Evolutionary conservation across 495 filamentous ascomycete genomes (phyloP).

Genomic region (Daldinia concentrica): DNA sequence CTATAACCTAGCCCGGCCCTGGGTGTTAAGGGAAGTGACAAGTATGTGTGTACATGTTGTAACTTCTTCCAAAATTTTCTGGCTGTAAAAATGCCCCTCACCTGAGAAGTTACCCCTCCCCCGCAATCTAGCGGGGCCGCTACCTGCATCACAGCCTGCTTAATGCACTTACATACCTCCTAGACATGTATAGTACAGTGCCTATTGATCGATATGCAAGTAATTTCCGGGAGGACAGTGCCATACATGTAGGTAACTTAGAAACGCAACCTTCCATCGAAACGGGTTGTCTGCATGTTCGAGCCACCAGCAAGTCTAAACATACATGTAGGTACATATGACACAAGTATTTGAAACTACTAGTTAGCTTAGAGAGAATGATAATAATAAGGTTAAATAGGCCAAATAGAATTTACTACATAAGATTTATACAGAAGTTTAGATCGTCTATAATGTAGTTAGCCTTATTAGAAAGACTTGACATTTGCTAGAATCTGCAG

Average conservation of each 20-base stretch:
- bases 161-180: slow-evolving; percentile 4
- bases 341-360: too few species aligned
- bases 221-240: neutral
- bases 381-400: too few species aligned
- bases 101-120: slow-evolving; percentile 49
- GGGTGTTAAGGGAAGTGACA: slow-evolving; percentile 8
- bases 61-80: slow-evolving; percentile 25
- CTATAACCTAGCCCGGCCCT: slow-evolving; percentile 1
- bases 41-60: slow-evolving; percentile 18
- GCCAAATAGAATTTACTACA: too few species aligned
- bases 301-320: too few species aligned
- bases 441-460: too few species aligned
- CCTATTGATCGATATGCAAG: neutral
- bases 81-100: slow-evolving; percentile 41
- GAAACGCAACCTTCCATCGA: too few species aligned
- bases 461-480: too few species aligned
- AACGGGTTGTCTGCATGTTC: too few species aligned
- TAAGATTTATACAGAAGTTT: too few species aligned
- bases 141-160: neutral
- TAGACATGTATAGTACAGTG: neutral
- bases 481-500: neutral
- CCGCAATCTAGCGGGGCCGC: slow-evolving; percentile 40
- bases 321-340: too few species aligned
- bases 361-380: too few species aligned
- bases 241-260: neutral